Evolutionary conservation across 345 rosid species (phyloP).

Genomic region (Linum trigynum): DNA sequence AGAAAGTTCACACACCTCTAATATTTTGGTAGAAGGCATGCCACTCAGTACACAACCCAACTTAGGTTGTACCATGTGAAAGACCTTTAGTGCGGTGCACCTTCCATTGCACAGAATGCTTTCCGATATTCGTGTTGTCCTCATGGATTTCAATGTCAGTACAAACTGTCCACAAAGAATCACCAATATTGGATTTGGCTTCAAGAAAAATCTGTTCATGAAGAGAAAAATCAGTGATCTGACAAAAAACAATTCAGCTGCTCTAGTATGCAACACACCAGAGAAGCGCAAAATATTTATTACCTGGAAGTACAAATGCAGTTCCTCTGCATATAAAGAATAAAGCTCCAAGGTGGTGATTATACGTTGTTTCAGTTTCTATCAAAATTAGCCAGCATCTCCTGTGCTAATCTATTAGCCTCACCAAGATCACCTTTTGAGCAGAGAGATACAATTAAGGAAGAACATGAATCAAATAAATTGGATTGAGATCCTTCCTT

Average conservation of each 20-base stretch:
- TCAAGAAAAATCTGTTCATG: too few species aligned
- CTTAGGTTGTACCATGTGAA: not conserved
- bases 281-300: not conserved
- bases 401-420: conserved; percentile 47
- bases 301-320: not conserved
- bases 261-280: not conserved
- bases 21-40: not conserved
- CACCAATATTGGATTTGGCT: not conserved
- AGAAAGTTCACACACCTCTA: too few species aligned
- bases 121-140: not conserved
- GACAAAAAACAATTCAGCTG: not conserved
- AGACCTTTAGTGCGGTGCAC: too few species aligned
- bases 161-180: not conserved
- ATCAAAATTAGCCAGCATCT: conserved; percentile 33
- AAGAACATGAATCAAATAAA: conserved; percentile 44
- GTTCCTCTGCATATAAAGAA: not conserved
- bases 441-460: conserved; percentile 51
- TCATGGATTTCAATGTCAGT: not conserved
- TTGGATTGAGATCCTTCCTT: conserved; percentile 12
- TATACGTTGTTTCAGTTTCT: conserved; percentile 5
- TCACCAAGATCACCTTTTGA: conserved; percentile 49
- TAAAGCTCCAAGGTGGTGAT: not conserved
- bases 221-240: too few species aligned
- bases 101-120: not conserved
- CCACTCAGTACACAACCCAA: not conserved